A percentile compares a stretch with the other conserved stretches of the same genome.
Conservation (phyloP, 2,329 filamentous ascomycete genomes). For the Pestalotiopsis sp. region DNA sequence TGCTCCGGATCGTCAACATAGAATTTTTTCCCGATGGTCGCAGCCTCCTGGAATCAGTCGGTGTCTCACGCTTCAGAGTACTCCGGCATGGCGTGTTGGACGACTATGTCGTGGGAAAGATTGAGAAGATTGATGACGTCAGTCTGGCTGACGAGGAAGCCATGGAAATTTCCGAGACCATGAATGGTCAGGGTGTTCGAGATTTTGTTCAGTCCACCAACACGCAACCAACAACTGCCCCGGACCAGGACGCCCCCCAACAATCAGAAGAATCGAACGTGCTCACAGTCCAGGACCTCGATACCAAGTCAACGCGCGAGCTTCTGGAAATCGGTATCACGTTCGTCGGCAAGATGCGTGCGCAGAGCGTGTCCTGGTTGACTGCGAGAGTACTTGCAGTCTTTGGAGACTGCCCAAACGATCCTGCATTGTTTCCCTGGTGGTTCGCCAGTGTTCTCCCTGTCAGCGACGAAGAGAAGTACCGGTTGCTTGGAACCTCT, state of each 20-base stretch:
- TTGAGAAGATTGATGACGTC: conserved; percentile 82
- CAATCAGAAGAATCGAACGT: conserved; percentile 8
- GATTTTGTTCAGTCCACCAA: conserved; percentile 27
- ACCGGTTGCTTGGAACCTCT: conserved; percentile 70
- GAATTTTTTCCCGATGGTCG: conserved; percentile 79
- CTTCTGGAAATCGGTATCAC: conserved; percentile 66
- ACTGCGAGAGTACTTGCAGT: conserved; percentile 70
- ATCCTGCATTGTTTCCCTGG: conserved; percentile 80
- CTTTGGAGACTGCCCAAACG: conserved; percentile 77
- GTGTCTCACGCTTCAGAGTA: conserved; percentile 77
- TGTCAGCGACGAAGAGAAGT: conserved; percentile 77
- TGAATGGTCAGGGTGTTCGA: conserved; percentile 22
- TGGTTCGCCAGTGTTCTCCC: conserved; percentile 88
- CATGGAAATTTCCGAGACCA: conserved; percentile 70
- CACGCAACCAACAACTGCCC: conserved; percentile 8
- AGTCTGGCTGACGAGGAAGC: conserved; percentile 78
- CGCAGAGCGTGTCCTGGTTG: conserved; percentile 73
- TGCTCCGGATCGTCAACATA: conserved; percentile 74
- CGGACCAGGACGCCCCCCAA: background rate
- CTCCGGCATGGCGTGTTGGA: conserved; percentile 66
- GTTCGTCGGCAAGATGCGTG: conserved; percentile 72
- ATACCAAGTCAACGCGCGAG: conserved; percentile 68
- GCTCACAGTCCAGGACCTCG: conserved; percentile 38
- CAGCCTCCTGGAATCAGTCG: conserved; percentile 78
- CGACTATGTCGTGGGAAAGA: conserved; percentile 76